Conservation (phyloP, 495 filamentous ascomycete genomes). For the Penicillium argentinense region DNA sequence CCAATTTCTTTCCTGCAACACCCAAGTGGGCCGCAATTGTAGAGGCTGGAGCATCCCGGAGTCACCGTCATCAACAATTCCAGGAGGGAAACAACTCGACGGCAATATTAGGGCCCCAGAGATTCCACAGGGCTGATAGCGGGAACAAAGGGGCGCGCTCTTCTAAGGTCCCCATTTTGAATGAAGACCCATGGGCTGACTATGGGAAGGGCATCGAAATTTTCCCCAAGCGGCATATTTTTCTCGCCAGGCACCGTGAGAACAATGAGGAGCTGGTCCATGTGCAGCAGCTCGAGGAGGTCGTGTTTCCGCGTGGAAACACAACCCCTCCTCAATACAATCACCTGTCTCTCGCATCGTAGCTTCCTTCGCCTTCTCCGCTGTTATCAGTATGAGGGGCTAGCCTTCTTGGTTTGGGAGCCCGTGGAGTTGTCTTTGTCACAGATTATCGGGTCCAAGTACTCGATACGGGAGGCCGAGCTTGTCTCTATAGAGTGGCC, state of each 20-base stretch:
- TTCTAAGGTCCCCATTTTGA: no score
- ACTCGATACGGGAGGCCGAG: background rate
- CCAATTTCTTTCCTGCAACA: no score
- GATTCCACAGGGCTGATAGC: no score
- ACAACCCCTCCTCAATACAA: no score
- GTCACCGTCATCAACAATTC: no score
- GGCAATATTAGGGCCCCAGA: no score
- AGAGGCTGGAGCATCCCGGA: no score
- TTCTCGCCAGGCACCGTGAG: background rate
- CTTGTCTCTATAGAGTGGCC: slow-evolving; percentile 1
- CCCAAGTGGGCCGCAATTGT: no score
- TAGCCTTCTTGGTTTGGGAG: slow-evolving; percentile 3
- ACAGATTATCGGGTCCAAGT: slow-evolving; percentile 1
- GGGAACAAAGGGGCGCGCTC: no score
- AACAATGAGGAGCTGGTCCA: slow-evolving; percentile 3
- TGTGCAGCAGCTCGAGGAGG: slow-evolving; percentile 1
- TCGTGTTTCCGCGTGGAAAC: background rate
- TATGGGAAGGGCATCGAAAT: slow-evolving; percentile 2
- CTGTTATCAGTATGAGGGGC: background rate
- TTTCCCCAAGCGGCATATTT: background rate
- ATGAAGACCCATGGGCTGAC: slow-evolving; percentile 21
- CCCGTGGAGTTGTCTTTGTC: slow-evolving; percentile 3
- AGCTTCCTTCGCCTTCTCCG: background rate
- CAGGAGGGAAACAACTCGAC: no score
- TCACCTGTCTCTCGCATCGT: background rate